A percentile compares a stretch with the other conserved stretches of the same genome.
Conservation (phyloP, 306 rosid genomes). For the Comarum palustre region DNA sequence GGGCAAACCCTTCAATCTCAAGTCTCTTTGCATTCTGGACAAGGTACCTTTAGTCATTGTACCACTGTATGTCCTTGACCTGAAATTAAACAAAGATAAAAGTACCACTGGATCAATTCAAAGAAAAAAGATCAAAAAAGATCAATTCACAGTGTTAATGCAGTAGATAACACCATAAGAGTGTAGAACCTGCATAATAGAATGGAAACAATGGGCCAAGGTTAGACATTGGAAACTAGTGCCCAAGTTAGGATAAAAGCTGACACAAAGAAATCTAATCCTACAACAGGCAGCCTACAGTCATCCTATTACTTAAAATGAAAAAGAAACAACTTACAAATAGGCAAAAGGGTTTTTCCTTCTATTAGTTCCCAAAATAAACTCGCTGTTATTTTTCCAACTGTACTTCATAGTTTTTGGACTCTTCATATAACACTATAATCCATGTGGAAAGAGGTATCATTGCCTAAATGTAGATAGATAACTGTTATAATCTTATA, state of each 20-base stretch:
- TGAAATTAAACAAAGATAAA: slow-evolving; percentile 12
- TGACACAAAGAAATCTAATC: not conserved
- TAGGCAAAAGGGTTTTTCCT: not conserved
- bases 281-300: not conserved
- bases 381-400: not conserved
- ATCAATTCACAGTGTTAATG: too few relatives aligned
- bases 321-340: not conserved
- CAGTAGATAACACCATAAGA: slow-evolving; percentile 94
- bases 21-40: slow-evolving; percentile 92
- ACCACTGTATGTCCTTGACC: slow-evolving; percentile 99
- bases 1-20: slow-evolving; percentile 73
- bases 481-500: not conserved
- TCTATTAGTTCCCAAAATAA: not conserved
- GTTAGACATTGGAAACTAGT: not conserved
- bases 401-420: not conserved
- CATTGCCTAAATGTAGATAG: not conserved
- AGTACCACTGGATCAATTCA: not conserved
- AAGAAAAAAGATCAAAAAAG: not conserved
- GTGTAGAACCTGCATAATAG: slow-evolving; percentile 81
- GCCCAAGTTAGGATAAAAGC: not conserved
- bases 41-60: slow-evolving; percentile 88
- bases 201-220: slow-evolving; percentile 13
- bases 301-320: not conserved
- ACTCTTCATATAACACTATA: not conserved
- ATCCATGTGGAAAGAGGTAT: not conserved